Evolutionary conservation across 1,284 basidiomycete species (phyloP), one percentile per base, ranked within the genome.

Genomic region (Gastroboletus turbinatus): DNA sequence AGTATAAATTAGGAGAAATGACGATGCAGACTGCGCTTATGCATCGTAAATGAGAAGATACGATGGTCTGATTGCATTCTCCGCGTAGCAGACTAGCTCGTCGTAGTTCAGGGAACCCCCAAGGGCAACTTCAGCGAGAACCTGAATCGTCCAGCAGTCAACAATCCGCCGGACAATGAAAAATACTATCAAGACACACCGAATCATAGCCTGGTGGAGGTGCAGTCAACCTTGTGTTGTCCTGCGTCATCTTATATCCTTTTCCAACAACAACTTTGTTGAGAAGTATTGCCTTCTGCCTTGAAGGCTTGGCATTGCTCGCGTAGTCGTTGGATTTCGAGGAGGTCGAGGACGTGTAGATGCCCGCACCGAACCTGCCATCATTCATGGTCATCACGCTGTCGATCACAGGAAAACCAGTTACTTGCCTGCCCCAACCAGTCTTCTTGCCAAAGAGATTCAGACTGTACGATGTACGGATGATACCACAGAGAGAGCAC

Each of bases 241-340:
- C 81, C 27, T 82, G 77, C n/a, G 76, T 75, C 70, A 84, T 72
- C 67, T 85, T 86, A 60, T 76, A 82, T 5, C 85, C 85, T 61
- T 80, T 82, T 25, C 85, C 85, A n/a, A 85, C 84, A 14, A 85
- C 73, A 14, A 87, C 84, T 63, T 85, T 85, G 70, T 85, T 87
- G 51, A 87, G 70, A 13, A 87, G 74, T 33, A 87, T 83, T 0
- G 81, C 82, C 62, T 85, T 87, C 52, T 80, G 69, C 13, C 68
- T 64, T 0, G 83, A 85, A 43, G 75, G 72, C 58, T 73, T 77
- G 46, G 76, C 73, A 57, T 85, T 87, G 43, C 71, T 74, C 17
- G 83, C 82, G 63, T 87, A 87, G 65, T 86, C 84, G 53, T 87
- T 82, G 21, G 85, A 83, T 78, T 87, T 84, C 16, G 85, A 84